These are phyloP conservation scores for Sanguinoderma infundibulare DNA, from an alignment of 1,284 basidiomycete species.

Conservation along the genomic window DNA sequence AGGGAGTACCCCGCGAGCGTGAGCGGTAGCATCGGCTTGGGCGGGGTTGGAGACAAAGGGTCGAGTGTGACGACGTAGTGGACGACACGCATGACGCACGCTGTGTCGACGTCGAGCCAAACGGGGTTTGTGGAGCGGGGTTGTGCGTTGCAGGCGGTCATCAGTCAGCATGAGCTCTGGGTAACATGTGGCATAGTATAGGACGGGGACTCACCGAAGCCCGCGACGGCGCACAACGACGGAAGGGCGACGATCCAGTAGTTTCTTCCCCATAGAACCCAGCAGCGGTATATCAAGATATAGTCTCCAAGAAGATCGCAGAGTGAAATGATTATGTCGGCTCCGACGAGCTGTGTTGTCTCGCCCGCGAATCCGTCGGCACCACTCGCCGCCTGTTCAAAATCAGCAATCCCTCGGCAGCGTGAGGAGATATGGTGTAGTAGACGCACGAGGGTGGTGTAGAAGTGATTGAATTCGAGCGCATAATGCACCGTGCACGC, in stretches of 20 bases:
- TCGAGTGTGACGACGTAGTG: slow-evolving; percentile 8
- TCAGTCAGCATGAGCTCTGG: not conserved
- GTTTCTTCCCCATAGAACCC: slow-evolving; percentile 39
- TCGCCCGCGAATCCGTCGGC: slow-evolving; percentile 34
- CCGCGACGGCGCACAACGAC: slow-evolving; percentile 34
- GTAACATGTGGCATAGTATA: not conserved
- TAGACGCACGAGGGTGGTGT: slow-evolving; percentile 35
- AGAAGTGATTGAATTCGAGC: slow-evolving; percentile 43
- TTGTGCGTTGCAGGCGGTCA: not conserved
- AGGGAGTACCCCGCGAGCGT: slow-evolving; percentile 37
- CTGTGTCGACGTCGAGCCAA: too few species aligned
- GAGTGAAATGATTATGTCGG: slow-evolving; percentile 40
- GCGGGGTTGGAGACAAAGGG: slow-evolving; percentile 8
- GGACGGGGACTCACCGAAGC: slow-evolving; percentile 35
- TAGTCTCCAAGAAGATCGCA: slow-evolving; percentile 43
- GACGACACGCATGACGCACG: slow-evolving; percentile 8
- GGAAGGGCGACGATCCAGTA: slow-evolving; percentile 38
- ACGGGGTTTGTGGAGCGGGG: not conserved
- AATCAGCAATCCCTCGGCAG: not conserved
- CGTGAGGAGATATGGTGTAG: not conserved
- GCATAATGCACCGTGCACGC: slow-evolving; percentile 42
- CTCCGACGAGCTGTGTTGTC: slow-evolving; percentile 34
- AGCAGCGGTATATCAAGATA: slow-evolving; percentile 45
- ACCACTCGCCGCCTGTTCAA: slow-evolving; percentile 7
- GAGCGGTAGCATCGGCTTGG: slow-evolving; percentile 13